Base-by-base conservation (phyloP, 768 basidiomycete species). In the Phanerodontia chrysosporium region DNA sequence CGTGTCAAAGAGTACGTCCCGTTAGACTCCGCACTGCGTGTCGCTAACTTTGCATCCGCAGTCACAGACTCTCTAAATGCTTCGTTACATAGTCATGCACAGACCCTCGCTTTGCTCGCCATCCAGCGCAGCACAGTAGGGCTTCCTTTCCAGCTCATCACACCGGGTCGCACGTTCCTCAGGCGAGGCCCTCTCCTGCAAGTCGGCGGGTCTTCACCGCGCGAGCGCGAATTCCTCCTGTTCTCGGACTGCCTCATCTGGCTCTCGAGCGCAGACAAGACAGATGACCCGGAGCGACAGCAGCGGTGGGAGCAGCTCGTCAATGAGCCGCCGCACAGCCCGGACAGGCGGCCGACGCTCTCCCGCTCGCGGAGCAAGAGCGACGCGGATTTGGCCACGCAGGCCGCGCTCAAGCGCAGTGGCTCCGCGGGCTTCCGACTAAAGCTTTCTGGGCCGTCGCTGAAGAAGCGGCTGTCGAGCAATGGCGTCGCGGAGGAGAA, bases 191-290 rank as follows among this genome's bases (percentile, higher is more conserved):
- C 78, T 1, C 75, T 92, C 5, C 67, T 84, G 16, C 85, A 87
- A 65, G 71, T 80, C 51, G 84, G 84, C 66, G 80, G 80, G 61
- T 79, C 77, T 3, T 70, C 73, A 45, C 77, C 82, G 14, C 70
- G 81, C 52, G 79, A 83, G 58, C 79, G 87, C 35, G 87, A 90
- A 62, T 90, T 95, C 67, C 74, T 95, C 10, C 78, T 95, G 0
- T 91, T 95, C 69, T 89, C 86, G 14, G 93, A 95, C 71, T 85
- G 85, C 63, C 72, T 95, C 32, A 65, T 95, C 35, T 92, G 90
- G 90, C 77, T 93, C 22, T 82, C 83, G 18, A 76, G 73, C 45
- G 83, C 78, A 44, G 83, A 83, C 49, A 68, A 64, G 27, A 76
- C n/a, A 58, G 70, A 66, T 49, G 67, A 65, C 6, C 66, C 66